Evolutionary conservation across 371 early-diverging fungal species (phyloP).

Genomic region (Mortierella sp.): DNA sequence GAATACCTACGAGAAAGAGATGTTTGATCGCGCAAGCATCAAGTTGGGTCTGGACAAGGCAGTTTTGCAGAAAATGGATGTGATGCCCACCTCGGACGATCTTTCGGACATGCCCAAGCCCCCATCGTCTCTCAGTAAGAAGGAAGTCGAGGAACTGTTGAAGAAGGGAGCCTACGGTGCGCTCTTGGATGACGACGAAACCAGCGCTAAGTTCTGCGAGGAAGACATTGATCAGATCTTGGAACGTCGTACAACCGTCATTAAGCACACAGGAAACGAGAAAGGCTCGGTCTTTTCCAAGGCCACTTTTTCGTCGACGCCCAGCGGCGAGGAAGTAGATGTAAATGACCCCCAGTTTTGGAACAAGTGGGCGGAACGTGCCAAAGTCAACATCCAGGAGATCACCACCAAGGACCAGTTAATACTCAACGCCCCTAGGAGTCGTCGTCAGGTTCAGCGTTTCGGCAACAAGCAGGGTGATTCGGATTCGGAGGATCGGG

Average conservation of each 20-base stretch:
- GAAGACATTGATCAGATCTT: slow-evolving; percentile 98
- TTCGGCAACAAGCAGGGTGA: slow-evolving; percentile 59
- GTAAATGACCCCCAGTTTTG: slow-evolving; percentile 98
- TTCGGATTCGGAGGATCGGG: slow-evolving; percentile 55
- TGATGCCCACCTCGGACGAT: slow-evolving; percentile 58
- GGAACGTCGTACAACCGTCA: slow-evolving; percentile 90
- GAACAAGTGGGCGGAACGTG: slow-evolving; percentile 94
- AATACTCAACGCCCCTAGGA: slow-evolving; percentile 78
- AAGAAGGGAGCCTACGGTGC: slow-evolving; percentile 96
- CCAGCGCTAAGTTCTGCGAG: slow-evolving; percentile 87
- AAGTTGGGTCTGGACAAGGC: slow-evolving; percentile 95
- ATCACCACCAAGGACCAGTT: slow-evolving; percentile 66
- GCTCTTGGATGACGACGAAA: slow-evolving; percentile 88
- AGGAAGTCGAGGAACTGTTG: slow-evolving; percentile 90
- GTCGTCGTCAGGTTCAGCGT: slow-evolving; percentile 72
- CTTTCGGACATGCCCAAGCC: slow-evolving; percentile 56
- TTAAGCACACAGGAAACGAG: slow-evolving; percentile 85
- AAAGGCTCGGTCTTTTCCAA: slow-evolving; percentile 93
- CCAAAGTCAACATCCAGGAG: slow-evolving; percentile 78
- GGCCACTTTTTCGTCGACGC: slow-evolving; percentile 87
- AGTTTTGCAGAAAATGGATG: slow-evolving; percentile 86
- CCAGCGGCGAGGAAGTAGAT: slow-evolving; percentile 76
- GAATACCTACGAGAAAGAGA: slow-evolving; percentile 95
- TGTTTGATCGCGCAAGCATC: slow-evolving; percentile 97
- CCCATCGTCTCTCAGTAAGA: slow-evolving; percentile 67